Base-by-base conservation (phyloP, 305 asterid species). In the Caryopteris hybrid region DNA sequence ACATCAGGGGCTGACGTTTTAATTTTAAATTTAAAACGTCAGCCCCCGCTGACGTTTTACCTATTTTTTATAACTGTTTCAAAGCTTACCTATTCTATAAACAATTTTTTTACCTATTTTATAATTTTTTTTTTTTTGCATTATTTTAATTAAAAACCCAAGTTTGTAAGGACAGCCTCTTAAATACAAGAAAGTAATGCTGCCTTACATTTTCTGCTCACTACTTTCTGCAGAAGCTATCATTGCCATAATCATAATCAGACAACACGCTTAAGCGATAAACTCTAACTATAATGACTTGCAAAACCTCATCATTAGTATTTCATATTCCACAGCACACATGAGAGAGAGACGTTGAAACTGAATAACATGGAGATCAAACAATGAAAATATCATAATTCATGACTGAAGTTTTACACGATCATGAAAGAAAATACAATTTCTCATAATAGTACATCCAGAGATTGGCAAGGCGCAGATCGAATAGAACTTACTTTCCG, bases 231-330 rank as follows among this genome's bases (percentile, higher is more conserved):
- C 66, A 53, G 60, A 81, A 76, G 25, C 75, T 43, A 33, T 61
- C 75, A 61, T 64, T 48, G 41, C 69, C 73, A 34, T 45, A 76
- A 64, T 80, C 73, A 80, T 68, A 54, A 71, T 72, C 71, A 41
- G 25, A 33, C 66, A 29, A 65, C 78, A 75, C 50, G 80, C 79
- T 74, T 61, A 45, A 61, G 51, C 77, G 52, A 65, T 22, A 43
- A 61, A 59, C 27, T 38, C 65, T 41, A 65, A 74, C 47, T 53
- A 6, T 54, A 2, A 66, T 73, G 64, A 58, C 14, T 64, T 42
- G 72, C 64, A 46, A 71, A 33, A 25, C 36, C 4, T 74, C 39
- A 48, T 34, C 77, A 51, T 47, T 29, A 42, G 16, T 62, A 31
- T 58, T 34, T n/a, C 31, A 31, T 29, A 18, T 18, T 29, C 25